Percentiles rank a stretch among this genome's conserved stretches.
These are phyloP conservation scores for Kodamaea ohmeri DNA, from an alignment of 1,139 yeast species.

Conservation along the genomic window DNA sequence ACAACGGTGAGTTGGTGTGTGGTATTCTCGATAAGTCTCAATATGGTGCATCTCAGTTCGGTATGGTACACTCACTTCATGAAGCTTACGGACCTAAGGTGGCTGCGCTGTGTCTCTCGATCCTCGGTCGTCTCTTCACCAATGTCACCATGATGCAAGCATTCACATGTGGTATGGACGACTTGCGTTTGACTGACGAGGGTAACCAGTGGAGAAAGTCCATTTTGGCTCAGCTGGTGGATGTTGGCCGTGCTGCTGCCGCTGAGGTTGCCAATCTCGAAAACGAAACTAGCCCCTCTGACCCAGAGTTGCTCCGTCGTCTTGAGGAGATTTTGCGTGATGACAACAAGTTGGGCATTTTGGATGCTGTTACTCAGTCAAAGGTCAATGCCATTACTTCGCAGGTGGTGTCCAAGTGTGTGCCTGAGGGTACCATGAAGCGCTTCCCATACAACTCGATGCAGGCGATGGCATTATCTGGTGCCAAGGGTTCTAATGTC, in stretches of 20 bases:
- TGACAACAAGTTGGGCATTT: slow-evolving; percentile 84
- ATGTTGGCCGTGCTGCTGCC: slow-evolving; percentile 89
- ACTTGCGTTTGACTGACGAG: slow-evolving; percentile 82
- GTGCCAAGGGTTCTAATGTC: slow-evolving; percentile 98
- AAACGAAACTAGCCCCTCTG: slow-evolving; percentile 42
- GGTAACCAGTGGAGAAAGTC: slow-evolving; percentile 90
- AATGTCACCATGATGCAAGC: slow-evolving; percentile 91
- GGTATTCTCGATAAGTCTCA: slow-evolving; percentile 98
- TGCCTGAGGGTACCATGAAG: slow-evolving; percentile 95
- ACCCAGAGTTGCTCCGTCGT: slow-evolving; percentile 80
- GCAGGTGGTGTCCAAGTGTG: slow-evolving; percentile 88
- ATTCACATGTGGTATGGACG: slow-evolving; percentile 99
- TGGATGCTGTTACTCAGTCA: slow-evolving; percentile 94
- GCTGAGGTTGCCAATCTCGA: slow-evolving; percentile 89
- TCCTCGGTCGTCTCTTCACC: slow-evolving; percentile 90
- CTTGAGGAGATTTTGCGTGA: slow-evolving; percentile 94
- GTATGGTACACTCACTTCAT: slow-evolving; percentile 93
- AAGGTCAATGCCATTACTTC: slow-evolving; percentile 91
- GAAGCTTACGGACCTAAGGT: slow-evolving; percentile 91
- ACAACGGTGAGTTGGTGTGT: slow-evolving; percentile 79
- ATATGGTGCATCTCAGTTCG: slow-evolving; percentile 97
- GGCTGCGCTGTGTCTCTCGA: slow-evolving; percentile 88
- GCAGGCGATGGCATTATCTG: slow-evolving; percentile 99
- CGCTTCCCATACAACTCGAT: slow-evolving; percentile 93
- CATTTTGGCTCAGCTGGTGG: slow-evolving; percentile 71